Evolutionary conservation across 2,329 filamentous ascomycete genomes (phyloP), one percentile per base, ranked within the genome.

Genomic region (Exophiala sideris): DNA sequence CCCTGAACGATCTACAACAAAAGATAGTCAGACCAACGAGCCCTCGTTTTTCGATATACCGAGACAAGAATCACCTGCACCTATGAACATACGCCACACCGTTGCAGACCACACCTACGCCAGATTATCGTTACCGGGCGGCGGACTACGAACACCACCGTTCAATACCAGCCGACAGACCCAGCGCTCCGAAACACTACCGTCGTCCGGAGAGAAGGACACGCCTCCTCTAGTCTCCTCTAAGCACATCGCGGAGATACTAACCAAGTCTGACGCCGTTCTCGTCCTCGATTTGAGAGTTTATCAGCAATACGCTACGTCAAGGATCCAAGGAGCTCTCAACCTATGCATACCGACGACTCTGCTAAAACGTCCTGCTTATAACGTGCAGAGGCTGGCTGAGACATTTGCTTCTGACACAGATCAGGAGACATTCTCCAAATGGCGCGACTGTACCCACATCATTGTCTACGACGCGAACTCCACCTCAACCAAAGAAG

Each of bases 321-420:
- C 88, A 18, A 84, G 88, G 29, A 88, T 97, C 50, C 75, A 79
- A 46, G 86, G 86, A n/a, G 89, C 92, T 0, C 73, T 99, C 32
- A 97, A 95, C 67, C 76, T 99, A 4, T 97, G 94, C 67, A 95
- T 97, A 57, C 94, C 94, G 0, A 97, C 94, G 0, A 97, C 92
- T 0, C 75, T 99, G 11, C 74, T 99, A 14, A 97, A 97, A 71
- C 81, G 94, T 46, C 86, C 89, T 0, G 95, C 91, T 0, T 97
- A 95, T 71, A 92, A 92, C 63, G 81, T 95, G 10, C 80, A 91
- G 58, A 96, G 95, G 67, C 76, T 99, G 32, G 84, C 89, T 61
- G 87, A 91, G 57, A 96, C 90, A 0, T 95, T 99, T 67, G 87
- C 89, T 57, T 81, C 80, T 11, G 81, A 86, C 5, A 72, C 78